Percentiles rank a stretch among this genome's conserved stretches.
These are phyloP conservation scores for Nyssa sinensis DNA, from an alignment of 148 eudicot species.

Conservation along the genomic window DNA sequence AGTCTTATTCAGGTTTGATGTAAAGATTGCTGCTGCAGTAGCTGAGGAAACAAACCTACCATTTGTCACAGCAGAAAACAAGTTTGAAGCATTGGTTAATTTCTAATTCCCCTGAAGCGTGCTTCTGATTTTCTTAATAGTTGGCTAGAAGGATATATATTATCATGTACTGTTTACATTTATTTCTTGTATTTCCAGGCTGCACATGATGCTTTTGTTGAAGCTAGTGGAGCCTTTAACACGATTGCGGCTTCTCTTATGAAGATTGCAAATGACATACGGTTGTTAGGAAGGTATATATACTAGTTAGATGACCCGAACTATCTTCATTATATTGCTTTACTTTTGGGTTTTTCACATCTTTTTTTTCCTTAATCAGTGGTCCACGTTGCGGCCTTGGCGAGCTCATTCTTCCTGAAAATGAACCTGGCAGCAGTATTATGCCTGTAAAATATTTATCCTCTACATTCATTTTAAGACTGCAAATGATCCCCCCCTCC, in stretches of 20 bases:
- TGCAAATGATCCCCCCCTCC: neutral
- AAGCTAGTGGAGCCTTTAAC: conserved; percentile 86
- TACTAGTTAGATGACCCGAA: conserved; percentile 7
- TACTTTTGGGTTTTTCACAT: conserved; percentile 14
- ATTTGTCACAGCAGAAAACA: conserved; percentile 95
- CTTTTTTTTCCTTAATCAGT: conserved; percentile 39
- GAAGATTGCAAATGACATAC: conserved; percentile 96
- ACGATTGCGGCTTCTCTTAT: conserved; percentile 87
- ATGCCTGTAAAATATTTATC: conserved; percentile 72
- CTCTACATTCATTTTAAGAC: neutral
- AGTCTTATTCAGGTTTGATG: conserved; percentile 68
- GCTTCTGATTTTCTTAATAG: neutral
- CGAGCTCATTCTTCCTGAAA: conserved; percentile 95
- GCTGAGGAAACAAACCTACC: conserved; percentile 92
- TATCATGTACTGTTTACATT: neutral
- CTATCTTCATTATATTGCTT: conserved; percentile 5
- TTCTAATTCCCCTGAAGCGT: neutral
- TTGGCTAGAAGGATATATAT: neutral
- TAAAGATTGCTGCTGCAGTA: conserved; percentile 91
- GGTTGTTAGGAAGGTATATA: conserved; percentile 88
- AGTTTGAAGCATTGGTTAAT: conserved; percentile 91
- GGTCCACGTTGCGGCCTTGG: conserved; percentile 99
- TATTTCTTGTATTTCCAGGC: conserved; percentile 46
- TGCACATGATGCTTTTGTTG: conserved; percentile 98
- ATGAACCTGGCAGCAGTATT: conserved; percentile 99